Percentiles rank a stretch among this genome's conserved stretches.
phyloP scores from a whole-genome alignment of 768 basidiomycete species.

The Hericium alpestre region DNA sequence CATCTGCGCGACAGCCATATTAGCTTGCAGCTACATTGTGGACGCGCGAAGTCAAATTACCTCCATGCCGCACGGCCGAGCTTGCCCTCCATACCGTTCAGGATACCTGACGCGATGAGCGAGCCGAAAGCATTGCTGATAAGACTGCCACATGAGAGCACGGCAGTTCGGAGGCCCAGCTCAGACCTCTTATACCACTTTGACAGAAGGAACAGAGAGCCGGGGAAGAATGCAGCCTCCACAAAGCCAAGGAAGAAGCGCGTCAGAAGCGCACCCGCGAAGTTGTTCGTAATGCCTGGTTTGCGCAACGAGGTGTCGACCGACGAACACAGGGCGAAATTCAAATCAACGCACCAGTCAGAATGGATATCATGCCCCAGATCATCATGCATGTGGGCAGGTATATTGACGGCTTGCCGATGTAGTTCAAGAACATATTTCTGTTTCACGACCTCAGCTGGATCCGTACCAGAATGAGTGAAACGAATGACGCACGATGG shows the following conservation, averaged over 20 bases:
- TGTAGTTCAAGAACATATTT: conserved; percentile 57
- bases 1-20: conserved; percentile 31
- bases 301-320: background rate
- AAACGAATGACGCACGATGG: conserved; percentile 40
- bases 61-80: conserved; percentile 66
- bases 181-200: conserved; percentile 70
- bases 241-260: conserved; percentile 64
- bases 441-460: conserved; percentile 23
- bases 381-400: conserved; percentile 55
- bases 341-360: conserved; percentile 22
- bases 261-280: conserved; percentile 50
- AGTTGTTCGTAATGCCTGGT: conserved; percentile 22
- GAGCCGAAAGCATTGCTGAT: conserved; percentile 79
- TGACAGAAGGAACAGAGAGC: conserved; percentile 51
- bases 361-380: conserved; percentile 45
- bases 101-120: conserved; percentile 66
- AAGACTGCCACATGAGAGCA: conserved; percentile 61
- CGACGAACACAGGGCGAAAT: background rate
- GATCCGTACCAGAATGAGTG: background rate
- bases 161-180: conserved; percentile 56
- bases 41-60: conserved; percentile 24
- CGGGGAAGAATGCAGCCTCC: conserved; percentile 59
- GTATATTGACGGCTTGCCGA: conserved; percentile 61
- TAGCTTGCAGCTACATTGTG: background rate
- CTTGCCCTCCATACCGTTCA: conserved; percentile 59